A percentile compares a stretch with the other conserved stretches of the same genome.
Conservation (phyloP, 495 filamentous ascomycete genomes). For the Pyronema omphalodes region DNA sequence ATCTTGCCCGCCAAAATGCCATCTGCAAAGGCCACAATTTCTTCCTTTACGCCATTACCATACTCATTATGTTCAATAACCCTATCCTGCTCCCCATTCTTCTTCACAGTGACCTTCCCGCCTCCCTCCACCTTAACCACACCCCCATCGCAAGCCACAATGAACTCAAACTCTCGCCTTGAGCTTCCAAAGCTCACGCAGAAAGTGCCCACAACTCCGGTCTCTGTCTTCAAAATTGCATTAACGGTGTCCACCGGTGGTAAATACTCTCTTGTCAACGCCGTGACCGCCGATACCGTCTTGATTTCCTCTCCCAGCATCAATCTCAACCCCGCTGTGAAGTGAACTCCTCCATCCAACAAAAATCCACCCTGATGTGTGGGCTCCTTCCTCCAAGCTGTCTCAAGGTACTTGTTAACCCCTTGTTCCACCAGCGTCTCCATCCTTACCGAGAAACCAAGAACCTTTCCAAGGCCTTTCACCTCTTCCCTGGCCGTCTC, state of each 20-base stretch:
- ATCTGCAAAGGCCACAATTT: slow-evolving; percentile 48
- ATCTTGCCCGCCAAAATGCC: slow-evolving; percentile 29
- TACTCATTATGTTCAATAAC: slow-evolving; percentile 35
- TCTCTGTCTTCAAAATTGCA: slow-evolving; percentile 39
- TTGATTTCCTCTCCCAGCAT: slow-evolving; percentile 35
- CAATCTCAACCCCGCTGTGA: slow-evolving; percentile 41
- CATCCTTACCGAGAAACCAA: slow-evolving; percentile 42
- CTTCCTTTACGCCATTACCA: slow-evolving; percentile 41
- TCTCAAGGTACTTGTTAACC: slow-evolving; percentile 41
- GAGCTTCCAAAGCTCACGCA: slow-evolving; percentile 47
- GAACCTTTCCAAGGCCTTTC: slow-evolving; percentile 40
- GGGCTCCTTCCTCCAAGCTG: slow-evolving; percentile 55
- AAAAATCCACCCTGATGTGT: slow-evolving; percentile 61
- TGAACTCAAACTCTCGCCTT: slow-evolving; percentile 32
- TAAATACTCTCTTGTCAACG: slow-evolving; percentile 40
- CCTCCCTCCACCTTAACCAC: slow-evolving; percentile 29
- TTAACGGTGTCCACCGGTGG: slow-evolving; percentile 60
- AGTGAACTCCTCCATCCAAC: slow-evolving; percentile 61
- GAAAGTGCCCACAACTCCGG: slow-evolving; percentile 45
- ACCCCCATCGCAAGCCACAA: slow-evolving; percentile 35
- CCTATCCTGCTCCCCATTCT: slow-evolving; percentile 27
- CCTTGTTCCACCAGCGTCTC: slow-evolving; percentile 36
- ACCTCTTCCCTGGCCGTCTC: slow-evolving; percentile 39
- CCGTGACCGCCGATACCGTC: slow-evolving; percentile 39
- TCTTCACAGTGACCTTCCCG: slow-evolving; percentile 26